Evolutionary conservation across 495 filamentous ascomycete genomes (phyloP).

Genomic region (Penicillium parvum): DNA sequence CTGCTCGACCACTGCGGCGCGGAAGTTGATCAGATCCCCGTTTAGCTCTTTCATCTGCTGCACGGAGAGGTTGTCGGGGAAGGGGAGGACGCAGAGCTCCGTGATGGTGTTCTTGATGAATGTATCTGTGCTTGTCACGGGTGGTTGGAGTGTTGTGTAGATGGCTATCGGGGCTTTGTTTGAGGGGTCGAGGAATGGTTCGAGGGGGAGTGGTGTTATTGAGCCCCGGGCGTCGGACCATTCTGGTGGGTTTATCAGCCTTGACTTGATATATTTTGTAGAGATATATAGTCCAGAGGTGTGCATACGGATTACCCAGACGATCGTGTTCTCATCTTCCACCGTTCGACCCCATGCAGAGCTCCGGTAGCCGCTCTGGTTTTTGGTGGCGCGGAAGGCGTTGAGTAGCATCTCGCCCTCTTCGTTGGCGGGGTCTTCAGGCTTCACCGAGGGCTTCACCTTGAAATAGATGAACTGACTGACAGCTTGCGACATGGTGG

Average conservation of each 20-base stretch:
- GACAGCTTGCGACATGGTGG: constrained; percentile 23
- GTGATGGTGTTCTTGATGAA: constrained; percentile 38
- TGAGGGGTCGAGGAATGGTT: constrained; percentile 26
- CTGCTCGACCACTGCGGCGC: constrained; percentile 28
- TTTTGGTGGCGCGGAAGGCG: constrained; percentile 24
- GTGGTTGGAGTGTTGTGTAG: constrained; percentile 33
- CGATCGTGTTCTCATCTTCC: constrained; percentile 33
- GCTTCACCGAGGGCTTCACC: constrained; percentile 35
- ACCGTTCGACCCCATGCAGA: constrained; percentile 39
- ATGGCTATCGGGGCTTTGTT: constrained; percentile 19
- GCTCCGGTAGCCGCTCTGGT: constrained; percentile 33
- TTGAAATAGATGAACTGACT: constrained; percentile 41
- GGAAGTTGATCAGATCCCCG: constrained; percentile 29
- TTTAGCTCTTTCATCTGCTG: constrained; percentile 21
- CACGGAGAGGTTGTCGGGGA: constrained; percentile 24
- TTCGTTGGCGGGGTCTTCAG: constrained; percentile 34
- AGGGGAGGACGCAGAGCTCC: constrained; percentile 33
- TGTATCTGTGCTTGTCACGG: constrained; percentile 25
- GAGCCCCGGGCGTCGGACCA: constrained; percentile 36
- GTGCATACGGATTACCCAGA: constrained; percentile 43
- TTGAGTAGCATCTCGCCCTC: constrained; percentile 29
- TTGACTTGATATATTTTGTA: too few species aligned
- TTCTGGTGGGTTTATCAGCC: constrained; percentile 18
- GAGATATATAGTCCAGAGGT: too few species aligned
- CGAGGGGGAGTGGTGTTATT: constrained; percentile 12